phyloP scores from a whole-genome alignment of 805 yeast genomes.

The Candida ipomoeae region DNA sequence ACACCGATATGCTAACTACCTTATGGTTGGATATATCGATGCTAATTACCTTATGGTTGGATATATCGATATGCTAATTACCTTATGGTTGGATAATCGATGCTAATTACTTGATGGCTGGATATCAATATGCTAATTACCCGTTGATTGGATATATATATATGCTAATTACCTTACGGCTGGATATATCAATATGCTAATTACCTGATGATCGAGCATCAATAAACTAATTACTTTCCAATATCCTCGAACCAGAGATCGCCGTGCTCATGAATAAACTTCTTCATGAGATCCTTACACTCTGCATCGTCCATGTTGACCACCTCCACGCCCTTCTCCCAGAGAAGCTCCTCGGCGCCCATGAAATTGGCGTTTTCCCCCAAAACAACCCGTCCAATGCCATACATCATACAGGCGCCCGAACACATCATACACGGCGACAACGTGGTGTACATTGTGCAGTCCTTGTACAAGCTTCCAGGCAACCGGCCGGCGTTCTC shows the following conservation, averaged over 20 bases:
- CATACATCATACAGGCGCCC: conserved; percentile 88
- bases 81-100: too few species aligned
- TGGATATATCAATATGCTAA: too few species aligned
- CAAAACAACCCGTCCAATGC: conserved; percentile 78
- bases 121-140: too few species aligned
- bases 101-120: too few species aligned
- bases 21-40: too few species aligned
- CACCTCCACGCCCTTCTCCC: conserved; percentile 67
- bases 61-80: too few species aligned
- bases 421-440: conserved; percentile 96
- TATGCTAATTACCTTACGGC: too few species aligned
- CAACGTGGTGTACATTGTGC: conserved; percentile 88
- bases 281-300: conserved; percentile 69
- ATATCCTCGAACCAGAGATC: conserved; percentile 79
- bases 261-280: conserved; percentile 76
- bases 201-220: too few species aligned
- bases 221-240: conserved; percentile 37
- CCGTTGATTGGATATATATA: too few species aligned
- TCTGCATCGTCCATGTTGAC: conserved; percentile 53
- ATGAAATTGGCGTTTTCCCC: conserved; percentile 82
- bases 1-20: too few species aligned
- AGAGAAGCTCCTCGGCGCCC: conserved; percentile 79
- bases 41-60: too few species aligned
- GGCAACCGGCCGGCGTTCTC: conserved; percentile 89
- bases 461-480: conserved; percentile 71